phyloP scores from a whole-genome alignment of 495 filamentous ascomycete genomes.

The Penicillium coprophilum region DNA sequence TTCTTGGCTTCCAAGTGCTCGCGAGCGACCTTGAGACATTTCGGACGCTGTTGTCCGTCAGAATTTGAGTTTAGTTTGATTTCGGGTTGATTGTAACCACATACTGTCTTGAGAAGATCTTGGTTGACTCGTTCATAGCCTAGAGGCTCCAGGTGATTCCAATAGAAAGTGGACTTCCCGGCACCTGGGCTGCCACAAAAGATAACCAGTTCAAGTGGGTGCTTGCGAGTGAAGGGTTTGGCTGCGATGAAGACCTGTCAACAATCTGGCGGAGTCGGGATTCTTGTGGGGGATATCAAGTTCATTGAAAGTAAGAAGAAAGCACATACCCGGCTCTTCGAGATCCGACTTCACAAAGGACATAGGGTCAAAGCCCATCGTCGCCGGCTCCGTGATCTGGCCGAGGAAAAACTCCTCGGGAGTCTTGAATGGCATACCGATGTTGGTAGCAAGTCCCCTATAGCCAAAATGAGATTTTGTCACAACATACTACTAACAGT shows the following conservation, averaged over 20 bases:
- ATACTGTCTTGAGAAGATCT: constrained; percentile 79
- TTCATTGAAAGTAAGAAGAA: not conserved
- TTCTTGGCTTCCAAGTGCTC: constrained; percentile 61
- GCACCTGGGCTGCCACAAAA: constrained; percentile 86
- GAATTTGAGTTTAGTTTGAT: not conserved
- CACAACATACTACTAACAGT: not conserved
- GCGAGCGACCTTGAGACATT: constrained; percentile 76
- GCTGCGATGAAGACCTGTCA: not conserved
- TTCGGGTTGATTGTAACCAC: constrained; percentile 18
- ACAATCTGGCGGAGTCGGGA: not conserved
- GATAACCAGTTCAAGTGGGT: constrained; percentile 71
- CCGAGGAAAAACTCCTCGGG: constrained; percentile 89
- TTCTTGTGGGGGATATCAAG: not conserved
- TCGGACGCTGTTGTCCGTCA: constrained; percentile 57
- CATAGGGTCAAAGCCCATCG: constrained; percentile 65
- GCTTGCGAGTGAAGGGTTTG: constrained; percentile 57
- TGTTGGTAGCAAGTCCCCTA: constrained; percentile 74
- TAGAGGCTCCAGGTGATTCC: constrained; percentile 72
- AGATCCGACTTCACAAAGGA: constrained; percentile 47
- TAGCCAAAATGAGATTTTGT: constrained; percentile 7
- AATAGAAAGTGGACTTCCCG: constrained; percentile 90
- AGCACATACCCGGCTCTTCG: constrained; percentile 33
- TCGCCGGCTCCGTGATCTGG: constrained; percentile 59
- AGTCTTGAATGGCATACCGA: constrained; percentile 75
- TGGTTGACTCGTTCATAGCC: constrained; percentile 88